These are phyloP conservation scores for Trichoderma polysporum DNA, from an alignment of 2,329 filamentous ascomycete species.

Conservation along the genomic window DNA sequence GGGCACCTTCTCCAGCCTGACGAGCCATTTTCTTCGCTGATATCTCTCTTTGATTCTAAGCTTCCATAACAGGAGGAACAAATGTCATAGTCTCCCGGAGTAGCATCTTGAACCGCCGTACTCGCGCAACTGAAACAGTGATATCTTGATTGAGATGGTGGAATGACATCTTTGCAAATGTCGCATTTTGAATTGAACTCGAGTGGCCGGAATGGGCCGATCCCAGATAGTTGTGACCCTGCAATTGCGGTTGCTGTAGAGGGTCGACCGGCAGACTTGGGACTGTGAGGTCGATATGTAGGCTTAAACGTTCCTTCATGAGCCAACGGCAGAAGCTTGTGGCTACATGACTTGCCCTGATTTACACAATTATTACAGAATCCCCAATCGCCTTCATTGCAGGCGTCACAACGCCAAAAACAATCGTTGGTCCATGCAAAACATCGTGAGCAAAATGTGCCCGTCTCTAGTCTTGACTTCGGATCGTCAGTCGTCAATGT, in stretches of 20 bases:
- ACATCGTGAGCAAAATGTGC: conserved; percentile 82
- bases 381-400: conserved; percentile 93
- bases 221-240: conserved; percentile 45
- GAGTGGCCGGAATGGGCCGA: conserved; percentile 63
- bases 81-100: conserved; percentile 79
- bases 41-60: conserved; percentile 61
- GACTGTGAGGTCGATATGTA: conserved; percentile 39
- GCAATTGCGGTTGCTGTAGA: conserved; percentile 50
- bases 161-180: conserved; percentile 71
- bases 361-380: conserved; percentile 89
- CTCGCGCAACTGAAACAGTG: conserved; percentile 77
- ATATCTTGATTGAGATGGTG: conserved; percentile 66
- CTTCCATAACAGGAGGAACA: conserved; percentile 75
- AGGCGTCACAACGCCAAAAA: conserved; percentile 85
- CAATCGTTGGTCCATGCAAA: conserved; percentile 72
- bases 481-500: conserved; percentile 68
- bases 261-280: conserved; percentile 45
- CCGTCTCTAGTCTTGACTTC: conserved; percentile 65
- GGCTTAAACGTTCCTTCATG: conserved; percentile 48
- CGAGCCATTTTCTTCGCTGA: conserved; percentile 73
- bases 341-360: conserved; percentile 75
- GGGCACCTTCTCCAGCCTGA: conserved; percentile 82
- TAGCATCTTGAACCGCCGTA: conserved; percentile 44
- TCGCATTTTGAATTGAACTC: conserved; percentile 76
- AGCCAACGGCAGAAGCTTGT: conserved; percentile 74